A percentile compares a stretch with the other conserved stretches of the same genome.
These are phyloP conservation scores for Torulaspora quercuum DNA, from an alignment of 805 yeast genomes.

Conservation along the genomic window DNA sequence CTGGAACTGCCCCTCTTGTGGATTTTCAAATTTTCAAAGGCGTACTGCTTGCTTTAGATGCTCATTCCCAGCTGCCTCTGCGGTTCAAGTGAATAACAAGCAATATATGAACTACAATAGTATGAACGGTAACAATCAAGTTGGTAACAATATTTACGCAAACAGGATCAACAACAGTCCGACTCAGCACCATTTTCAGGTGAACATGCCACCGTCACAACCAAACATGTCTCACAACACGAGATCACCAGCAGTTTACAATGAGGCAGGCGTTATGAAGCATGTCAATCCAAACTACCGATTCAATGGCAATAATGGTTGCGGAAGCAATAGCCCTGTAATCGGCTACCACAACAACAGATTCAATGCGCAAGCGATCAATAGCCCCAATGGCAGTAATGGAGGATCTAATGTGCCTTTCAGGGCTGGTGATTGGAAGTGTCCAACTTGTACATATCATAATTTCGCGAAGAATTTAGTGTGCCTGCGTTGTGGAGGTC, in stretches of 20 bases:
- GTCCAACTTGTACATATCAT: constrained; percentile 78
- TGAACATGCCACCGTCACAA: constrained; percentile 8
- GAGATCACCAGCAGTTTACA: constrained; percentile 6
- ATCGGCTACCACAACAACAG: constrained; percentile 25
- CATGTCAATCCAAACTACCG: constrained; percentile 6
- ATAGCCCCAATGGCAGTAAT: constrained; percentile 21
- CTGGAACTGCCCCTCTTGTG: constrained; percentile 97
- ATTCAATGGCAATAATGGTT: constrained; percentile 16
- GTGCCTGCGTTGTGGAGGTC: constrained; percentile 85
- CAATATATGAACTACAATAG: constrained; percentile 18
- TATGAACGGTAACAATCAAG: constrained; percentile 17
- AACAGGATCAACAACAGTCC: constrained; percentile 10
- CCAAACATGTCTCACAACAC: constrained; percentile 15
- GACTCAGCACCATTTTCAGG: constrained; percentile 8
- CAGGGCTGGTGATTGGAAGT: constrained; percentile 97
- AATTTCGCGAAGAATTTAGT: constrained; percentile 87
- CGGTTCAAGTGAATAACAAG: constrained; percentile 49
- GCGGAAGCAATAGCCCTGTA: constrained; percentile 19
- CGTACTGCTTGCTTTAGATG: constrained; percentile 93
- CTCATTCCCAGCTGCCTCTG: constrained; percentile 77
- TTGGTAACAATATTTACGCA: constrained; percentile 5
- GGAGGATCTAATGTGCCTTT: constrained; percentile 69
- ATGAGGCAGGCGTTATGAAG: constrained; percentile 14
- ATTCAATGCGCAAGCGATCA: constrained; percentile 9
- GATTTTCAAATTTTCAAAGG: constrained; percentile 90